Evolutionary conservation across 768 basidiomycete species (phyloP), one percentile per base, ranked within the genome.

Genomic region (Tylopilus sp.): DNA sequence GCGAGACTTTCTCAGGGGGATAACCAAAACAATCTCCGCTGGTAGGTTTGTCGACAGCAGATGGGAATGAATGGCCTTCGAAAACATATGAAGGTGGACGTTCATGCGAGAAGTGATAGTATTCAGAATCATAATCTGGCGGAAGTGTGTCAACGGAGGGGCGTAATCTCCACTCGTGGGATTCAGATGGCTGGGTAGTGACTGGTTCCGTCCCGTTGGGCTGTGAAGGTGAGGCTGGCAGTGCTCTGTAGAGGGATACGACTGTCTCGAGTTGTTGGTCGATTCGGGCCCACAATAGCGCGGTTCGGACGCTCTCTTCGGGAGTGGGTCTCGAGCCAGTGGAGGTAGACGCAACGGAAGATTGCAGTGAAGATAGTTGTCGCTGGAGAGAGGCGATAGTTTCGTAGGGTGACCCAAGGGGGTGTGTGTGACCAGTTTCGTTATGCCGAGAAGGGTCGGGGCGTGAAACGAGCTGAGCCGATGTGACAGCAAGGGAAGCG

Each of bases 251-350:
- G 62, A 91, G 74, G 3, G 77, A 67, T 0, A 84, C 74, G 15
- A 93, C 80, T 15, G 69, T 72, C 57, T 91, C 91, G 3, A 92
- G 76, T 44, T 91, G 80, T 45, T 81, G 75, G 57, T 91, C 88
- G 26, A 93, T 83, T 30, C 78, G 75, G 3, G 79, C 72, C 90
- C 91, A 94, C 0, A 94, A 70, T 12, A 91, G 72, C 1, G 85
- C 77, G 1, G 76, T 70, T 61, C 87, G 83, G 2, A 86, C 80
- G 10, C 64, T 74, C 31, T 76, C 71, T 12, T 73, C 72, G 3
- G 82, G 81, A 20, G 78, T 52, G 20, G 47, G 43, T 28, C 44
- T 43, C n/a, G 55, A 48, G 6, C 33, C 48, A 6, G 60, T 51
- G 28, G 54, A 53, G 0, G 55, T 11, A 35, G 53, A 42, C 2